Percentiles rank a stretch among this genome's conserved stretches.
Conservation (phyloP, 257 asterid genomes). For the Nicotiana tabacum region DNA sequence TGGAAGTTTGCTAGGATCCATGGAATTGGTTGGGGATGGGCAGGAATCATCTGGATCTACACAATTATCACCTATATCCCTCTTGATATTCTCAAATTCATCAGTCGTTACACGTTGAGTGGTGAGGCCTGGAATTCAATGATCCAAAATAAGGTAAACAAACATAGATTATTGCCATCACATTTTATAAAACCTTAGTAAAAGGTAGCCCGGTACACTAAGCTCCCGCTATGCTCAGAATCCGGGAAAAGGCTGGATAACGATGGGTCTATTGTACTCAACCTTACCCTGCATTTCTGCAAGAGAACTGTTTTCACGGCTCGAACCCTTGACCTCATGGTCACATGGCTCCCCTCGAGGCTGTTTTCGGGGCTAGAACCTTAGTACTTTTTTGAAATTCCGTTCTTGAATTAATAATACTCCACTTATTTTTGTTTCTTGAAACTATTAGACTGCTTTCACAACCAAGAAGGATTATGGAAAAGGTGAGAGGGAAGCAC, state of each 20-base stretch:
- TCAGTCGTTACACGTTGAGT: conserved; percentile 37
- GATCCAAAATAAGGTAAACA: conserved; percentile 42
- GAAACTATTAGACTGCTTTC: conserved; percentile 34
- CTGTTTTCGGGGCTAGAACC: too few species aligned
- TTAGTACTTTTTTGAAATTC: not conserved
- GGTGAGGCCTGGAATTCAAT: conserved; percentile 51
- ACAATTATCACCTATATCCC: conserved; percentile 64
- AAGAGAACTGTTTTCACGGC: too few species aligned
- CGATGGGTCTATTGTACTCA: too few species aligned
- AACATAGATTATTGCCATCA: not conserved
- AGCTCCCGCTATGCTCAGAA: too few species aligned
- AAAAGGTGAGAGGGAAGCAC: conserved; percentile 49
- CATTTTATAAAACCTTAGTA: not conserved
- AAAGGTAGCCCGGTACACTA: too few species aligned
- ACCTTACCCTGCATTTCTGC: too few species aligned
- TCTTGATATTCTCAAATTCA: conserved; percentile 64
- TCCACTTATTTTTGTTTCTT: not conserved
- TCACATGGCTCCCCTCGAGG: too few species aligned
- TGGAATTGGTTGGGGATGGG: conserved; percentile 89
- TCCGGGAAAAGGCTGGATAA: too few species aligned
- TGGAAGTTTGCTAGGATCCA: conserved; percentile 62
- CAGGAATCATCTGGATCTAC: conserved; percentile 64
- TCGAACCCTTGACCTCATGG: too few species aligned
- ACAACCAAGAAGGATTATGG: conserved; percentile 46
- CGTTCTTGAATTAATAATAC: not conserved